Percentiles rank a stretch among this genome's conserved stretches.
phyloP scores from a whole-genome alignment of 768 basidiomycete species.

The Mycena kentingensis region DNA sequence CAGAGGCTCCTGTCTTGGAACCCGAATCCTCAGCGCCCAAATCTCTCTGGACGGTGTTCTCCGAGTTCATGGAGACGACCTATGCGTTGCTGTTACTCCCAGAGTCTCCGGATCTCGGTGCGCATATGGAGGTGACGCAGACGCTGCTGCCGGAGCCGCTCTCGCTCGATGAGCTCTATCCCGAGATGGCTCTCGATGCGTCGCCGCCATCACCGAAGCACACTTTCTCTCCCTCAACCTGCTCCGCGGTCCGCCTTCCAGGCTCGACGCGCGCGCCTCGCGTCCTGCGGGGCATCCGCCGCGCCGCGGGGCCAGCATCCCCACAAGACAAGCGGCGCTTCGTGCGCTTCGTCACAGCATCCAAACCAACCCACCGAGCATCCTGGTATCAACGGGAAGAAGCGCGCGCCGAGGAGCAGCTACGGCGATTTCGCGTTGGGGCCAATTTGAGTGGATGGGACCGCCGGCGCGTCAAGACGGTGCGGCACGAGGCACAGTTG shows the following conservation, averaged over 20 bases:
- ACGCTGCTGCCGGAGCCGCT: background rate
- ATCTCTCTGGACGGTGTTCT: background rate
- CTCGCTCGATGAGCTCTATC: too few species aligned
- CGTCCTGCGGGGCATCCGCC: background rate
- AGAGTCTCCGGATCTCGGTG: background rate
- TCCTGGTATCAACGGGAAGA: background rate
- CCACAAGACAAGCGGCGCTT: background rate
- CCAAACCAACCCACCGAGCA: background rate
- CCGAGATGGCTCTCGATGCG: background rate
- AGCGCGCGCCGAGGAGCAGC: background rate
- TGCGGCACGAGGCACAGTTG: background rate
- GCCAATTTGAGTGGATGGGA: background rate
- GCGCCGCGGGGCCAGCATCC: too few species aligned
- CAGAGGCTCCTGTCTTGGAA: too few species aligned
- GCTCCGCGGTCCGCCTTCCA: background rate
- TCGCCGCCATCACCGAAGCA: background rate
- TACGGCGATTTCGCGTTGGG: background rate
- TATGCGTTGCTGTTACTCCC: background rate
- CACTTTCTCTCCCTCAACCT: background rate
- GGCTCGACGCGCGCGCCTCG: background rate
- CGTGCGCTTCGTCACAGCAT: background rate
- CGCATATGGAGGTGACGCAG: background rate
- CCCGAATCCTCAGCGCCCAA: background rate
- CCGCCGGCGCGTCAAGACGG: background rate
- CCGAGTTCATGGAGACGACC: background rate